A percentile compares a stretch with the other conserved stretches of the same genome.
phyloP scores from a whole-genome alignment of 495 filamentous ascomycete genomes.

The Xylaria cubensis region DNA sequence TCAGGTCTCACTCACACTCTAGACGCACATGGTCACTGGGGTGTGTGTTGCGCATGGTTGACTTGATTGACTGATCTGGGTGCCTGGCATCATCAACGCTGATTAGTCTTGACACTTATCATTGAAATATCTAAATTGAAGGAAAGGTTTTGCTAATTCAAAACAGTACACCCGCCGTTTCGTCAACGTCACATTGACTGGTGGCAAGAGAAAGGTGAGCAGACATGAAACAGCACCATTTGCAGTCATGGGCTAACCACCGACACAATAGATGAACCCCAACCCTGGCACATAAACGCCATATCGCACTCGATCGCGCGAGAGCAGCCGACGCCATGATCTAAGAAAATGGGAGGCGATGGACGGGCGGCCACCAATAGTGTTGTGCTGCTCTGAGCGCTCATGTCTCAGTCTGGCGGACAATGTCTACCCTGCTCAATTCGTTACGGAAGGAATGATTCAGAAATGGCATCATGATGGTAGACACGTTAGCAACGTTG shows the following conservation, averaged over 20 bases:
- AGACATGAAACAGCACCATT: neutral
- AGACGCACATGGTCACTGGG: neutral
- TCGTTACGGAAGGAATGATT: slow-evolving; percentile 28
- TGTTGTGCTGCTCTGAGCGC: slow-evolving; percentile 33
- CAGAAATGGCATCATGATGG: slow-evolving; percentile 33
- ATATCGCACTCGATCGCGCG: slow-evolving; percentile 27
- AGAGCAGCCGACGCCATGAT: slow-evolving; percentile 36
- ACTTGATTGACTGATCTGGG: neutral
- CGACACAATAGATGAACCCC: slow-evolving; percentile 55
- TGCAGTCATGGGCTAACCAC: slow-evolving; percentile 22
- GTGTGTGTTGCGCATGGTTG: neutral
- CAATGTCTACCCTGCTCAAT: slow-evolving; percentile 32
- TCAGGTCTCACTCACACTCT: neutral
- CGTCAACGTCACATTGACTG: slow-evolving; percentile 98
- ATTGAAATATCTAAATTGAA: neutral
- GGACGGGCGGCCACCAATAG: slow-evolving; percentile 28
- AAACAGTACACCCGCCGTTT: slow-evolving; percentile 89
- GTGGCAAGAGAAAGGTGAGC: slow-evolving; percentile 96
- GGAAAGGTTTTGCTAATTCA: neutral
- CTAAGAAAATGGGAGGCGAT: slow-evolving; percentile 30
- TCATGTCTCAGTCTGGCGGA: slow-evolving; percentile 34
- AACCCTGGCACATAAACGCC: slow-evolving; percentile 53
- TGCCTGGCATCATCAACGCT: neutral
- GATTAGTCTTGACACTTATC: neutral
- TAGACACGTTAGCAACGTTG: slow-evolving; percentile 37